Evolutionary conservation across 108 stramenopile species (phyloP).

Genomic region (Nitzschia sp.): DNA sequence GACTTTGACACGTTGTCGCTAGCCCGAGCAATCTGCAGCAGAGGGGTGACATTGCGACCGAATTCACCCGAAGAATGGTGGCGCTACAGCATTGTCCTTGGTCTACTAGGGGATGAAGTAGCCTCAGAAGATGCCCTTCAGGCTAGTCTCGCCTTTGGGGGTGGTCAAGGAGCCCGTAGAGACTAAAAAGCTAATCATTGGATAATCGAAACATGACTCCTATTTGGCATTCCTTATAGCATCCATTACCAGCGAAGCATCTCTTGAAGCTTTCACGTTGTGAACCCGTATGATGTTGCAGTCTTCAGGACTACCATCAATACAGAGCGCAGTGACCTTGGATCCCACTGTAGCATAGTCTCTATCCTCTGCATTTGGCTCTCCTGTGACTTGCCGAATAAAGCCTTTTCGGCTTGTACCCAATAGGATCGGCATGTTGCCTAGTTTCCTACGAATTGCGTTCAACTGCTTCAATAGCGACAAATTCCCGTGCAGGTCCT

Average conservation of each 20-base stretch:
- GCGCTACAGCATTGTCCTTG: slow-evolving; percentile 75
- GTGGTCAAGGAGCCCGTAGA: slow-evolving; percentile 54
- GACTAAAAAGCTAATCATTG: neutral
- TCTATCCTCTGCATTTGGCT: slow-evolving; percentile 56
- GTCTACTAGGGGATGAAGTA: slow-evolving; percentile 73
- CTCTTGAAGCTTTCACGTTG: slow-evolving; percentile 76
- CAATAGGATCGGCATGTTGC: slow-evolving; percentile 68
- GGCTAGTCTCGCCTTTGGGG: slow-evolving; percentile 64
- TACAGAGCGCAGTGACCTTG: slow-evolving; percentile 57
- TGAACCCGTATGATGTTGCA: slow-evolving; percentile 91
- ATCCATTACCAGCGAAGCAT: slow-evolving; percentile 75
- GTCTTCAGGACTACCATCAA: slow-evolving; percentile 19
- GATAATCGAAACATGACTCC: neutral
- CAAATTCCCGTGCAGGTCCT: slow-evolving; percentile 77
- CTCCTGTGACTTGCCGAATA: slow-evolving; percentile 75
- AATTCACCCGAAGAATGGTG: slow-evolving; percentile 85
- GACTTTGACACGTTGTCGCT: slow-evolving; percentile 68
- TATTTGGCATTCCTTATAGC: slow-evolving; percentile 46
- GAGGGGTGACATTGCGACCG: slow-evolving; percentile 76
- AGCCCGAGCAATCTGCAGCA: slow-evolving; percentile 75
- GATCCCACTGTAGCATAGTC: slow-evolving; percentile 89
- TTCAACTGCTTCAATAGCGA: slow-evolving; percentile 60
- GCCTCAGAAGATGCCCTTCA: slow-evolving; percentile 77
- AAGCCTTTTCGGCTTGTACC: slow-evolving; percentile 96
- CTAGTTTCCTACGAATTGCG: slow-evolving; percentile 36